Evolutionary conservation across 192 early-diverging fungal genomes (phyloP).

Genomic region (Cladochytrium replicatum): DNA sequence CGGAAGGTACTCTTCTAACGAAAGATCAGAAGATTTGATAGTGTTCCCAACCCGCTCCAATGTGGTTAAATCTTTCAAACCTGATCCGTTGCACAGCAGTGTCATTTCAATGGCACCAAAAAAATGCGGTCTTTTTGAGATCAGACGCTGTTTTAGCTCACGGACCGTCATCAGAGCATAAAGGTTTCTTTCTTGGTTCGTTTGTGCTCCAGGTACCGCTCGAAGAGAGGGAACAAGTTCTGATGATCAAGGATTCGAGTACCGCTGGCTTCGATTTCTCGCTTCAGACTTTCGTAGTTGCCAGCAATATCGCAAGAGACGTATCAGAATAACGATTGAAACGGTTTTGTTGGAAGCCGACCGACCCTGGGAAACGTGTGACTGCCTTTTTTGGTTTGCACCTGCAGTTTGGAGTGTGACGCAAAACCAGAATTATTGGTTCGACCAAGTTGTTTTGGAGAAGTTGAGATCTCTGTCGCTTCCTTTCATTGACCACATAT

Average conservation of each 20-base stretch:
- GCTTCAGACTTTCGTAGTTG: no score
- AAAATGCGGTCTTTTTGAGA: slow-evolving; percentile 20
- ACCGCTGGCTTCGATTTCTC: not conserved
- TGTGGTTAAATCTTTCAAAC: not conserved
- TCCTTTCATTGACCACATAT: no score
- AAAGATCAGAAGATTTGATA: not conserved
- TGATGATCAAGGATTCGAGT: slow-evolving; percentile 14
- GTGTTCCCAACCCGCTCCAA: slow-evolving; percentile 8
- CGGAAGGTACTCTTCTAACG: slow-evolving; percentile 18
- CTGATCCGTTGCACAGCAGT: slow-evolving; percentile 1
- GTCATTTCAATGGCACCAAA: slow-evolving; percentile 9
- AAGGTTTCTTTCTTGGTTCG: slow-evolving; percentile 3
- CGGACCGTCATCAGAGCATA: slow-evolving; percentile 7
- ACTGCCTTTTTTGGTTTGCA: no score
- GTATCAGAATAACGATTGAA: no score
- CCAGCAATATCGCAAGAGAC: no score
- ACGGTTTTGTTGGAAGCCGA: no score
- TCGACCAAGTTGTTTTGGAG: no score
- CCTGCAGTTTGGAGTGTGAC: no score
- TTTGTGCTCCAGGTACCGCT: slow-evolving; percentile 12
- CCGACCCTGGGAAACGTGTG: no score
- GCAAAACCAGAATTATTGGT: no score
- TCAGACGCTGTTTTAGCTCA: slow-evolving; percentile 11
- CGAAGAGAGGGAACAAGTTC: not conserved
- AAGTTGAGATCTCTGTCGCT: no score